Base-by-base conservation (phyloP, 768 basidiomycete species). In the Suillus subaureus region DNA sequence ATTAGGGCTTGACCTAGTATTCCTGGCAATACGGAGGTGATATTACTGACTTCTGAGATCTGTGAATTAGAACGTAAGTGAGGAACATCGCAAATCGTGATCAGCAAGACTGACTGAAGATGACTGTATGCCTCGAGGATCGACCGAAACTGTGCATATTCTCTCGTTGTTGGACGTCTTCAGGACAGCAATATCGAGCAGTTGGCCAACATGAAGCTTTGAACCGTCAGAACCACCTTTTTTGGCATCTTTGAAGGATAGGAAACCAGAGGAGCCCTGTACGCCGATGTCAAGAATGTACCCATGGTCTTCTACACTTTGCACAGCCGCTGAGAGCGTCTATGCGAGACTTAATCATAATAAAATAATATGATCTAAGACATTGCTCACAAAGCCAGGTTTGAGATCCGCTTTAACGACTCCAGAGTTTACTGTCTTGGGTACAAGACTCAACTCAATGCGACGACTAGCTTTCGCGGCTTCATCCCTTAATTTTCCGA, bases 251-350 rank as follows among this genome's bases (percentile, higher is more conserved):
- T 89, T 88, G 81, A 93, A 93, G 1, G 90, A 84, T 56, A 99
- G 75, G 78, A 98, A 99, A 49, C 93, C 94, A 65, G 93, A 87
- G 40, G 93, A 76, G n/a, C 85, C 89, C 12, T 87, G 75, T 21
- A 97, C 72, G 2, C 96, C 97, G 47, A 98, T 80, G 68, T 96
- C 93, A 11, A 99, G 82, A 64, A 90, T 86, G 79, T 97, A 99
- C 1, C 97, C 97, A 75, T 97, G 94, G 72, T 99, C 97, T 79
- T 99, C 97, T n/a, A 92, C 80, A 71, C 91, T 93, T 78, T 89
- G 89, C 60, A 97, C 83, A 43, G 89, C 86, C 12, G 88, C 93
- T 0, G 90, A 85, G 56, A 98, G 72, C 26, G 88, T 88, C 94
- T 96, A 72, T 42, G 40, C 8, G 6, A 31, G 26, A 40, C 40